phyloP scores from a whole-genome alignment of 495 filamentous ascomycete species.

The Penicillium silybi region DNA sequence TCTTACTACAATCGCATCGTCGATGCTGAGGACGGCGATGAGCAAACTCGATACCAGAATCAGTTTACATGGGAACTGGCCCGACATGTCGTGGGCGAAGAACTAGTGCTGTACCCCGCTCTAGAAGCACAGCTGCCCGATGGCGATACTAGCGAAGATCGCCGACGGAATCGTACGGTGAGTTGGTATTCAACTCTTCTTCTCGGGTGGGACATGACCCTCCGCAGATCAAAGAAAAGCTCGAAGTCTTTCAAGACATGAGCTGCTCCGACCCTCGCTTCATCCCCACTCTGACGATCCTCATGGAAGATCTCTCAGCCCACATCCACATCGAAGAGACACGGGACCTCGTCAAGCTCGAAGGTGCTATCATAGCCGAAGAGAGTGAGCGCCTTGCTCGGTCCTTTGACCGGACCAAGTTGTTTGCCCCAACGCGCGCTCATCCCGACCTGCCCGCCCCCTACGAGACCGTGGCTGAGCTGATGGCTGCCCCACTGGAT shows the following conservation, averaged over 20 bases:
- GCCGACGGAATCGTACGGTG: conserved; percentile 53
- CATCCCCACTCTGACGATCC: conserved; percentile 43
- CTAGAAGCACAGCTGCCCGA: conserved; percentile 54
- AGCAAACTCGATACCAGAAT: conserved; percentile 54
- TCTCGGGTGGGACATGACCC: neutral
- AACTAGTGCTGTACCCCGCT: conserved; percentile 64
- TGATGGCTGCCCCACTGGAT: conserved; percentile 33
- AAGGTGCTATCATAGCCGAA: conserved; percentile 37
- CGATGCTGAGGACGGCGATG: conserved; percentile 44
- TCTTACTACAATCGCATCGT: conserved; percentile 53
- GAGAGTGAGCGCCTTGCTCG: conserved; percentile 44
- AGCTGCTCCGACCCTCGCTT: conserved; percentile 43
- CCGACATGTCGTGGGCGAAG: conserved; percentile 60
- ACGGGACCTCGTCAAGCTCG: conserved; percentile 50
- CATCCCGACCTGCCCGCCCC: conserved; percentile 42
- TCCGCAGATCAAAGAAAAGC: conserved; percentile 56
- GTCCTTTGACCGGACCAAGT: conserved; percentile 56
- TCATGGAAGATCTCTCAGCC: conserved; percentile 47
- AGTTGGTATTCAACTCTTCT: neutral
- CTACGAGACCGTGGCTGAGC: conserved; percentile 23
- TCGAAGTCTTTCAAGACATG: conserved; percentile 58
- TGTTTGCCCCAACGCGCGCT: conserved; percentile 55
- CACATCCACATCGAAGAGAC: conserved; percentile 61
- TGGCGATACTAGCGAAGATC: conserved; percentile 51
- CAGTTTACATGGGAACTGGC: conserved; percentile 68